Conservation (phyloP, 192 early-diverging fungal genomes). For the Gigaspora rosea region DNA sequence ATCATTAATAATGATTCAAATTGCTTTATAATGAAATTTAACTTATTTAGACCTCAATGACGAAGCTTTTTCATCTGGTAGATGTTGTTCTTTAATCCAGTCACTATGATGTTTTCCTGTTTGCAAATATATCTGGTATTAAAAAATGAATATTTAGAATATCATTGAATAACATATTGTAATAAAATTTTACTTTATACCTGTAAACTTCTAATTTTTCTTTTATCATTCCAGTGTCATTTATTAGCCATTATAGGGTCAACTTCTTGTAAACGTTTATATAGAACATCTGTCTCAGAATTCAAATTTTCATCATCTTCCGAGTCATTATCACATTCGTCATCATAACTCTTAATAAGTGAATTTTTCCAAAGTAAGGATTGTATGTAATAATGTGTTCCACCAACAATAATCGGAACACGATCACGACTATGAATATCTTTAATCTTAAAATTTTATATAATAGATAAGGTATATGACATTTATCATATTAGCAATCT, state of each 20-base stretch:
- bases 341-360: conserved; percentile 46
- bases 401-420: conserved; percentile 89
- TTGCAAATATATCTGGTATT: conserved; percentile 58
- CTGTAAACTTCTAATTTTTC: conserved; percentile 87
- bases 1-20: not conserved
- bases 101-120: conserved; percentile 78
- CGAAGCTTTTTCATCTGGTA: conserved; percentile 44
- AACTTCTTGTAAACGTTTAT: conserved; percentile 64
- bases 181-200: conserved; percentile 43
- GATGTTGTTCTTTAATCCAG: conserved; percentile 69
- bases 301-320: conserved; percentile 30
- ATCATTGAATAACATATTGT: not conserved
- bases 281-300: conserved; percentile 58
- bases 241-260: conserved; percentile 87
- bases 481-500: conserved; percentile 3
- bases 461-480: not conserved
- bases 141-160: not conserved
- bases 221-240: conserved; percentile 87
- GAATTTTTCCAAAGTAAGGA: conserved; percentile 79
- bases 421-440: conserved; percentile 70
- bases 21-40: not conserved
- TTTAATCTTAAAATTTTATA: conserved; percentile 58
- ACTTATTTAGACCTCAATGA: conserved; percentile 35
- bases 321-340: conserved; percentile 8
- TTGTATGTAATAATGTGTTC: conserved; percentile 98